Conservation (phyloP, 2,329 filamentous ascomycete species). For the Diaporthe velutina region DNA sequence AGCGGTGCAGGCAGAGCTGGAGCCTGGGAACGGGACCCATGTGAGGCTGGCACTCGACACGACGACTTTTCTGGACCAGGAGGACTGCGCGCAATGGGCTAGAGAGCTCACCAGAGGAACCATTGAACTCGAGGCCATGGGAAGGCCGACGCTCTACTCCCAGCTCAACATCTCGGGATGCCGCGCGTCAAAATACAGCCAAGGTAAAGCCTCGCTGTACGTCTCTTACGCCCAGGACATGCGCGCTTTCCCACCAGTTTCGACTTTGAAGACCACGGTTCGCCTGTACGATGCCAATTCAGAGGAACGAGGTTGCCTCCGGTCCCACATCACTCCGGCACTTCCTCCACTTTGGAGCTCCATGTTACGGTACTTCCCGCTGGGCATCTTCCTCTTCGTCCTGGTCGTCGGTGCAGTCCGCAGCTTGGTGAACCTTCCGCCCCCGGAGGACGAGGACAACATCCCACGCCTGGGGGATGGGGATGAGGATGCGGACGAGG, state of each 20-base stretch:
- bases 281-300: background rate
- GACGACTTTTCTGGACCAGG: background rate
- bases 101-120: background rate
- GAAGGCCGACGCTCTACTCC: background rate
- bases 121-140: conserved; percentile 7
- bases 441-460: background rate
- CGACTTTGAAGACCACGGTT: background rate
- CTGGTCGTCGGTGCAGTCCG: background rate
- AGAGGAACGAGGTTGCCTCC: background rate
- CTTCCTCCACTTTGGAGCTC: background rate
- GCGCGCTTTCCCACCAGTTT: background rate
- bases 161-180: conserved; percentile 17
- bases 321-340: conserved; percentile 6
- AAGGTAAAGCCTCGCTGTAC: background rate
- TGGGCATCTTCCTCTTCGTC: conserved; percentile 11
- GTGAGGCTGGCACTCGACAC: background rate
- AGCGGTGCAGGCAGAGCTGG: background rate
- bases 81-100: background rate
- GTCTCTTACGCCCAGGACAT: background rate
- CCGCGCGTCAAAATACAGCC: background rate
- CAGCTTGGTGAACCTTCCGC: background rate
- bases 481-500: background rate
- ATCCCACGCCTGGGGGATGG: background rate
- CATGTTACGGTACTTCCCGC: conserved; percentile 9
- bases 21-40: background rate